Evolutionary conservation across 345 rosid species (phyloP).

Genomic region (Brassica incana): DNA sequence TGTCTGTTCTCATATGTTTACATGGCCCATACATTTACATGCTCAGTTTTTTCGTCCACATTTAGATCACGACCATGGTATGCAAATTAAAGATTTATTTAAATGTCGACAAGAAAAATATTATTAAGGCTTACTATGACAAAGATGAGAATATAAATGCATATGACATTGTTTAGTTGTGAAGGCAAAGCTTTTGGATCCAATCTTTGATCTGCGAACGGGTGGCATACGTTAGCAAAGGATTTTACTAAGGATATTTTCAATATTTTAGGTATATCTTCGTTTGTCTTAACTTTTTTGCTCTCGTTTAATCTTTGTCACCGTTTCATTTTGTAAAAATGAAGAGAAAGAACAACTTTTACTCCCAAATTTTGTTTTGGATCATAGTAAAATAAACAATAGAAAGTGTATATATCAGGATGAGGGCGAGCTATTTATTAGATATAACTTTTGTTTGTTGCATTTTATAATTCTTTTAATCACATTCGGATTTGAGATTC

Average conservation of each 20-base stretch:
- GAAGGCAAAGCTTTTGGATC: background rate
- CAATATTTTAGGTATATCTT: no score
- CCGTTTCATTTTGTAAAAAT: background rate
- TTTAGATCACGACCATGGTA: background rate
- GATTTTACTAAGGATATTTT: background rate
- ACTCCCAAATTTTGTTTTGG: no score
- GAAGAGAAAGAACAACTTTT: no score
- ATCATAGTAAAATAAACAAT: no score
- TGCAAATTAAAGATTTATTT: constrained; percentile 5
- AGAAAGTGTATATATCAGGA: no score
- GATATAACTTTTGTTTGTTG: no score
- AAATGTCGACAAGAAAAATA: background rate
- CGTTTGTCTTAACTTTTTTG: no score
- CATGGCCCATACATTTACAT: constrained; percentile 38
- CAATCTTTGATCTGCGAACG: background rate
- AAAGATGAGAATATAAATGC: background rate
- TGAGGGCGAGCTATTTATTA: no score
- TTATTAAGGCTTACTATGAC: background rate
- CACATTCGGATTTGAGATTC: no score
- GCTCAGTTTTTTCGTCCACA: constrained; percentile 1
- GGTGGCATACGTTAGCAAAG: background rate
- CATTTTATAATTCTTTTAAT: no score
- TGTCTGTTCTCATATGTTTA: constrained; percentile 27
- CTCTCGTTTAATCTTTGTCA: no score
- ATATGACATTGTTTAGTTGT: background rate